These are phyloP conservation scores for Sporothrix globosa DNA, from an alignment of 2,329 filamentous ascomycete genomes.

Conservation along the genomic window DNA sequence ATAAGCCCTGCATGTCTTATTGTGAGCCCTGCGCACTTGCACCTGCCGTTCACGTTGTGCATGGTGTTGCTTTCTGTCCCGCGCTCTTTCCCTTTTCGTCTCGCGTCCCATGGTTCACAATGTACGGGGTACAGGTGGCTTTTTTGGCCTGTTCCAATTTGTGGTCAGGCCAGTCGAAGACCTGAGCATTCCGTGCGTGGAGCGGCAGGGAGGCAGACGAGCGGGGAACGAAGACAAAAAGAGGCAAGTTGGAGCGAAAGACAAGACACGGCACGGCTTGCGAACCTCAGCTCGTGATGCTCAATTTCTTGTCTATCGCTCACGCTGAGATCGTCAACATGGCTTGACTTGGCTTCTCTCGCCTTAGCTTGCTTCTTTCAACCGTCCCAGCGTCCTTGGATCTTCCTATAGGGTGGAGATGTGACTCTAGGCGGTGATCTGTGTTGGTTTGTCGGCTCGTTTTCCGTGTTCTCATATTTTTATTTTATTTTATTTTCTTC, in stretches of 20 bases:
- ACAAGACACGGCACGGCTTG: not conserved
- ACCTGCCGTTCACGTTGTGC: conserved; percentile 6
- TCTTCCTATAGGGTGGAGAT: conserved; percentile 1
- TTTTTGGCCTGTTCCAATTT: not conserved
- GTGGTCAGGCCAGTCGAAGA: not conserved
- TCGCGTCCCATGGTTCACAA: conserved; percentile 18
- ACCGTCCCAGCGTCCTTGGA: not conserved
- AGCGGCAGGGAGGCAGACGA: conserved; percentile 4
- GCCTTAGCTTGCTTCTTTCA: not conserved
- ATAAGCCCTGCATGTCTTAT: not conserved
- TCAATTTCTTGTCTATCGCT: not conserved
- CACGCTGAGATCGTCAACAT: not conserved
- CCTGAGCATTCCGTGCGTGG: conserved; percentile 10
- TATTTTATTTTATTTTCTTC: not conserved
- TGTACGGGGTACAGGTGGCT: not conserved
- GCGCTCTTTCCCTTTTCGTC: not conserved
- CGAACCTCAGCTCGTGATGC: not conserved
- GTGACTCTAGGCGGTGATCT: conserved; percentile 19
- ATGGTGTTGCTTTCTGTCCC: not conserved
- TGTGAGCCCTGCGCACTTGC: not conserved
- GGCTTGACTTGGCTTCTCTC: not conserved
- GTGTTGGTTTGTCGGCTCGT: not conserved
- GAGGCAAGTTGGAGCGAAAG: not conserved
- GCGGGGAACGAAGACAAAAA: not conserved
- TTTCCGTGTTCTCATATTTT: not conserved